phyloP scores from a whole-genome alignment of 164 flowering plant species.

The Houttuynia cordata region DNA sequence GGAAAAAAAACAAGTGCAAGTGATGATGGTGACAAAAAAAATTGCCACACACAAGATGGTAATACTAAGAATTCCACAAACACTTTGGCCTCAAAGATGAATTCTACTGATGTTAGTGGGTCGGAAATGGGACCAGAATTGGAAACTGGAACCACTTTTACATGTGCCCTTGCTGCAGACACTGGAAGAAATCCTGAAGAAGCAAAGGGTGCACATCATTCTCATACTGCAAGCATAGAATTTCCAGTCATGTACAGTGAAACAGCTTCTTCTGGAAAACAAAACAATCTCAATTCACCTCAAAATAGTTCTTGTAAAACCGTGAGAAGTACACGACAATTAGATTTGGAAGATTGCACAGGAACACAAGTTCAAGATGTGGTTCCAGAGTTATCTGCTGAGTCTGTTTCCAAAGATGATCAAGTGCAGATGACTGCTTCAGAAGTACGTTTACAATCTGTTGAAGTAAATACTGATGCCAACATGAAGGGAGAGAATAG shows the following conservation, averaged over 20 bases:
- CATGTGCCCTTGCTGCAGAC: slow-evolving; percentile 10
- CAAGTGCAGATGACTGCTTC: slow-evolving; percentile 13
- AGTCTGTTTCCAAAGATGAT: slow-evolving; percentile 11
- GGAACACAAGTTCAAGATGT: slow-evolving; percentile 13
- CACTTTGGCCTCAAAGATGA: slow-evolving; percentile 9
- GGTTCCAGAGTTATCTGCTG: slow-evolving; percentile 11
- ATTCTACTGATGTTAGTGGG: slow-evolving; percentile 11
- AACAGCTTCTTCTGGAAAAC: slow-evolving; percentile 16
- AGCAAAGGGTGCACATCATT: slow-evolving; percentile 13
- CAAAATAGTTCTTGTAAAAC: slow-evolving; percentile 5
- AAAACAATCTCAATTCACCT: slow-evolving; percentile 7
- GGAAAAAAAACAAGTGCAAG: slow-evolving; percentile 21
- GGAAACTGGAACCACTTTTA: slow-evolving; percentile 14
- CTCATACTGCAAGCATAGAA: slow-evolving; percentile 12
- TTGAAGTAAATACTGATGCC: slow-evolving; percentile 8
- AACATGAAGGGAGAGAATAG: slow-evolving; percentile 12
- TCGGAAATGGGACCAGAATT: slow-evolving; percentile 11
- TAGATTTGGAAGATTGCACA: slow-evolving; percentile 8
- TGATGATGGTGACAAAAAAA: slow-evolving; percentile 8
- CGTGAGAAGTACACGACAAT: slow-evolving; percentile 1
- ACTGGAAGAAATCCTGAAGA: slow-evolving; percentile 1
- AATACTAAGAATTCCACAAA: slow-evolving; percentile 15
- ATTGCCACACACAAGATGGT: slow-evolving; percentile 5
- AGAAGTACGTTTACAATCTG: slow-evolving; percentile 11
- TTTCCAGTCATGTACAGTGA: slow-evolving; percentile 8